Conservation (phyloP, 78 protist genomes). For the Dictyostelium intermedium region DNA sequence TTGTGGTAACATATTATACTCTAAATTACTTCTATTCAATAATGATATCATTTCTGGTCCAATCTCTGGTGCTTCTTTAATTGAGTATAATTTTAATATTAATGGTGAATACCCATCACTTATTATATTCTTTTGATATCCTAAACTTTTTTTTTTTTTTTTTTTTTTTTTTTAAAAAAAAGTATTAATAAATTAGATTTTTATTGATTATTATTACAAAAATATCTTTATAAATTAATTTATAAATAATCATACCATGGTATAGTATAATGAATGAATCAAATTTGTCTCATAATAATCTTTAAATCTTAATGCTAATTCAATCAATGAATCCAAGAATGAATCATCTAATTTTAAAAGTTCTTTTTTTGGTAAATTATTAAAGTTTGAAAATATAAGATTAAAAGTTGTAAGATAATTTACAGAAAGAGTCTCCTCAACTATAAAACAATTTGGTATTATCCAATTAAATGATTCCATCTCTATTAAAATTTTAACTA, state of each 20-base stretch:
- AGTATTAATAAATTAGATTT: not conserved
- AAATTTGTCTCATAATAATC: conserved; percentile 45
- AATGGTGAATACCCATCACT: conserved; percentile 31
- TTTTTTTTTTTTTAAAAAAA: not conserved
- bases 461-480: conserved; percentile 46
- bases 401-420: not conserved
- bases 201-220: no score
- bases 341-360: conserved; percentile 29
- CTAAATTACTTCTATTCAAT: conserved; percentile 61
- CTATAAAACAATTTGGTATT: conserved; percentile 58
- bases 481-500: not conserved
- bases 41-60: conserved; percentile 55
- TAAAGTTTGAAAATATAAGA: not conserved
- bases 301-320: conserved; percentile 16
- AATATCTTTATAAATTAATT: not conserved
- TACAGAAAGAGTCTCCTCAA: not conserved
- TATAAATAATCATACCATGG: conserved; percentile 23
- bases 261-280: conserved; percentile 30
- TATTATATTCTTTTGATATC: conserved; percentile 29
- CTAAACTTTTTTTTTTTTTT: not conserved
- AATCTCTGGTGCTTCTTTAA: conserved; percentile 48
- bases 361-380: conserved; percentile 25
- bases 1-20: conserved; percentile 28
- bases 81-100: conserved; percentile 32
- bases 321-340: conserved; percentile 21